Base-by-base conservation (phyloP, 306 rosid genomes). In the Pyrus bretschneideri region DNA sequence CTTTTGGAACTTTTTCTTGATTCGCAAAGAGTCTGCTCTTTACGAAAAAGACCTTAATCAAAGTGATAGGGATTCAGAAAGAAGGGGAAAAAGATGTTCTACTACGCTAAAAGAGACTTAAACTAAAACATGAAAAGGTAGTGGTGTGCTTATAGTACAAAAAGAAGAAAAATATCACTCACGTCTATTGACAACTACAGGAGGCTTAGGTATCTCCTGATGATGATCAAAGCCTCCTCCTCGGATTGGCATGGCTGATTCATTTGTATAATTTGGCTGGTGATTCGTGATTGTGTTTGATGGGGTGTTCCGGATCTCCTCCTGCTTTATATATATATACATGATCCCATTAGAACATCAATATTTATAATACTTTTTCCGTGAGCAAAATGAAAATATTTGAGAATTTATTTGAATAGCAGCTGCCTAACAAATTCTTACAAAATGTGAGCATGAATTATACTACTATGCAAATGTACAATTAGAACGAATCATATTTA, bases 251-350 rank as follows among this genome's bases (percentile, higher is more conserved):
- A 87, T 82, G 5, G 78, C 31, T 33, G 83, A 84, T 71, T 90
- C 89, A 52, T 76, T 74, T 58, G 80, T 75, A 79, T 64, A 64
- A 31, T 70, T 85, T 10, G 91, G 93, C 83, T 89, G 96, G 25
- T 64, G 22, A 81, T 82, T 89, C 59, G 81, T 81, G 82, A 85
- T 46, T 81, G 86, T 81, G 63, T 88, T 90, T 76, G 91, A 46
- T 44, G 93, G 91, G 52, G 84, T 77, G 82, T 86, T 88, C 74
- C 97, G 82, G 76, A 95, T 90, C 82, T 92, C 98, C 85, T 92
- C 97, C 98, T 95, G 85, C 71, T 42, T 23, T 18, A 74, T 44
- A 19, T 38, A 29, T 52, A 52, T 52, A 51, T 19, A 25, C 17
- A 29, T 15, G 67, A 27, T 76, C 46, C 45, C 17, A 67, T 51